Conservation (phyloP, 2,329 filamentous ascomycete genomes). For the Lachnellula arida region DNA sequence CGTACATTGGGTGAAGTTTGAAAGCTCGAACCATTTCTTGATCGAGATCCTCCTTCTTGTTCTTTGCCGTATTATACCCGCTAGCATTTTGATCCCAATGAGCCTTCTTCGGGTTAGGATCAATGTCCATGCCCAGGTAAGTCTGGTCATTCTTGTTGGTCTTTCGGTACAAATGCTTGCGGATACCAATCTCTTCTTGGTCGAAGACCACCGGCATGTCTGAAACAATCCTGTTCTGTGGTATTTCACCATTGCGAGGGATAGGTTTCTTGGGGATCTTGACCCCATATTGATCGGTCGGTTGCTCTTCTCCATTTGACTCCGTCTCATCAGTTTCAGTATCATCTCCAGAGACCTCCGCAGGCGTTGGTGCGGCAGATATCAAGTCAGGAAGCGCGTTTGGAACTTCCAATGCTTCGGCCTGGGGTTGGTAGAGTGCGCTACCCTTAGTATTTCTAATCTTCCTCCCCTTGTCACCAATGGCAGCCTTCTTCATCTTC, state of each 20-base stretch:
- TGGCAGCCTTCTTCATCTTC: conserved; percentile 6
- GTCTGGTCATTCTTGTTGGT: conserved; percentile 21
- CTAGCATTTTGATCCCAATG: conserved; percentile 26
- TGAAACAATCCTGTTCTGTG: conserved; percentile 24
- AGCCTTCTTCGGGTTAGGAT: conserved; percentile 26
- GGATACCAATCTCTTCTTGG: conserved; percentile 28
- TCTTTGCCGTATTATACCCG: conserved; percentile 25
- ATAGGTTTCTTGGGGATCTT: conserved; percentile 24
- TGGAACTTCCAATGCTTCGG: conserved; percentile 2
- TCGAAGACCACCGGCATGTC: conserved; percentile 25
- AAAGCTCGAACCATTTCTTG: conserved; percentile 17
- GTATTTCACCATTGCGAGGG: conserved; percentile 21
- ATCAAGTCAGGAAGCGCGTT: conserved; percentile 10
- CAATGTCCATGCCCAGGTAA: conserved; percentile 24
- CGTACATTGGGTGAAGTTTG: conserved; percentile 19
- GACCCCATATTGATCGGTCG: conserved; percentile 28
- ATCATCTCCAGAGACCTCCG: conserved; percentile 17
- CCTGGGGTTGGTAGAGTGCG: conserved; percentile 12
- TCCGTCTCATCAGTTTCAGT: conserved; percentile 15
- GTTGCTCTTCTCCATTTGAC: conserved; percentile 19
- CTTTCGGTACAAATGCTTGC: conserved; percentile 22
- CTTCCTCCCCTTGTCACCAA: conserved; percentile 9
- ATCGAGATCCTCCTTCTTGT: conserved; percentile 28
- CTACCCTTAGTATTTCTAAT: conserved; percentile 10
- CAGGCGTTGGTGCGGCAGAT: conserved; percentile 19